These are phyloP conservation scores for Arabidopsis hybrid DNA, from an alignment of 441 rosid species.

Conservation along the genomic window DNA sequence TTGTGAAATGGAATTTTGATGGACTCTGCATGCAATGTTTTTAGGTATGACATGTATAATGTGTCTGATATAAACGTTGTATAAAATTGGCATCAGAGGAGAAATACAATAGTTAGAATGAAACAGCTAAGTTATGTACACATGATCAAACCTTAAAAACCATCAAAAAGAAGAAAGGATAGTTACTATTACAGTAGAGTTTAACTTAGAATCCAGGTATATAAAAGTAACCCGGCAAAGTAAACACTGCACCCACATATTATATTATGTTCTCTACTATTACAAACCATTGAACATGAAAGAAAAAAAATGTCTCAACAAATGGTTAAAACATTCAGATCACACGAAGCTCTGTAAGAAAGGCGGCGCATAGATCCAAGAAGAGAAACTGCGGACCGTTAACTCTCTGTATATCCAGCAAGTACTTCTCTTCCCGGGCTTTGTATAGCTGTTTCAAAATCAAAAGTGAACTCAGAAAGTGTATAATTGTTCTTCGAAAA, in stretches of 20 bases:
- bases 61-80: background rate
- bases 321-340: constrained; percentile 46
- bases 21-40: background rate
- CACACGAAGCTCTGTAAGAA: constrained; percentile 94
- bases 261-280: constrained; percentile 25
- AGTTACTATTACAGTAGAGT: constrained; percentile 37
- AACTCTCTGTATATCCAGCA: constrained; percentile 94
- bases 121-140: too few species aligned
- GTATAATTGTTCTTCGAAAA: background rate
- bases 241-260: constrained; percentile 42
- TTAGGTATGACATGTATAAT: background rate
- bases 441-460: constrained; percentile 76
- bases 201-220: constrained; percentile 43
- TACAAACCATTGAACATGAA: constrained; percentile 34
- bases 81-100: background rate
- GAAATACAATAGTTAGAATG: too few species aligned
- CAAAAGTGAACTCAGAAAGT: background rate
- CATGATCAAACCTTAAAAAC: background rate
- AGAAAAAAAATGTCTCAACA: constrained; percentile 11
- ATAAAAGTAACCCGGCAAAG: constrained; percentile 40
- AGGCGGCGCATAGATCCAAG: constrained; percentile 97
- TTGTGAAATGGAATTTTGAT: background rate
- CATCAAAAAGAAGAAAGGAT: constrained; percentile 2
- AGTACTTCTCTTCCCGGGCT: constrained; percentile 88
- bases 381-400: constrained; percentile 97